Conservation (phyloP, 148 eudicot genomes). For the Camellia sinensis region DNA sequence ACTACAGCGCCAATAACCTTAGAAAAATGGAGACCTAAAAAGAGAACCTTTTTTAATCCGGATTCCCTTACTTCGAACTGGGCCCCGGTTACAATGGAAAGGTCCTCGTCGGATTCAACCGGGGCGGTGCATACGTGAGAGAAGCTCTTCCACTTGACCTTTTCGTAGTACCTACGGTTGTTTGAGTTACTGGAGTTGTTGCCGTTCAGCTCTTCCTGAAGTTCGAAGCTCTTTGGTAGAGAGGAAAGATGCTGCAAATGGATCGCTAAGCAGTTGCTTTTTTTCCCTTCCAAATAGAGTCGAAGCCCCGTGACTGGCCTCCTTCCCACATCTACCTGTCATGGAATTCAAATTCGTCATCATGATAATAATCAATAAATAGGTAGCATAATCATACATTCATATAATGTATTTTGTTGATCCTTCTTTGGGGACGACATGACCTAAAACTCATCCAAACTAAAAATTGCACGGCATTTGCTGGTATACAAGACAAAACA, state of each 20-base stretch:
- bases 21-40: conserved; percentile 39
- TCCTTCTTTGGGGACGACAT: not conserved
- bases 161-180: conserved; percentile 44
- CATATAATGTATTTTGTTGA: not conserved
- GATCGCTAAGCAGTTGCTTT: conserved; percentile 48
- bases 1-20: conserved; percentile 36
- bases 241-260: conserved; percentile 62
- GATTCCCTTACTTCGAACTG: conserved; percentile 43
- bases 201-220: conserved; percentile 21
- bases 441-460: not conserved
- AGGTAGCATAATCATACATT: not conserved
- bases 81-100: conserved; percentile 46
- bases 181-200: conserved; percentile 11
- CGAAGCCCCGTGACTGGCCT: conserved; percentile 58
- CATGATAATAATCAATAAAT: not conserved
- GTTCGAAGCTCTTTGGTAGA: conserved; percentile 47
- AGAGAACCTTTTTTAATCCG: conserved; percentile 39
- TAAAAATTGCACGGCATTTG: not conserved
- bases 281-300: conserved; percentile 52
- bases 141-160: conserved; percentile 53
- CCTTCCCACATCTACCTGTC: conserved; percentile 46
- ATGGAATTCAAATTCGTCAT: not conserved
- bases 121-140: conserved; percentile 61
- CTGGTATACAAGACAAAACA: not conserved
- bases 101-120: conserved; percentile 46